Evolutionary conservation across 2,329 filamentous ascomycete genomes (phyloP).

Genomic region (Reticulascus tulasneorum): DNA sequence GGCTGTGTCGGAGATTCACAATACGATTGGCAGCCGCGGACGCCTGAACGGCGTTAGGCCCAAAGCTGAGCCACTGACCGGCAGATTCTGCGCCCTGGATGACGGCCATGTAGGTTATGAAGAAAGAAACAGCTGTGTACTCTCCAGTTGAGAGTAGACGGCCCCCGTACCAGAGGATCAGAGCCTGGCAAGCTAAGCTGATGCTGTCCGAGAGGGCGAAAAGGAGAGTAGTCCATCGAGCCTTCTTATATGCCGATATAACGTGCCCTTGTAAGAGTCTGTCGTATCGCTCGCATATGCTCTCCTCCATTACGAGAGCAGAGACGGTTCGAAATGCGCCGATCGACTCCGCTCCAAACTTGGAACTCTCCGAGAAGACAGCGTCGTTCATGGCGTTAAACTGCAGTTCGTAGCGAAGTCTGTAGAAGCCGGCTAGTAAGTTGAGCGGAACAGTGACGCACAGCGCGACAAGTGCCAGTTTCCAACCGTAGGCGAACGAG

Average conservation of each 20-base stretch:
- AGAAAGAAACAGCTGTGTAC: slow-evolving; percentile 43
- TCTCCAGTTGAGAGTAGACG: slow-evolving; percentile 39
- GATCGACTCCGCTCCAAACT: slow-evolving; percentile 46
- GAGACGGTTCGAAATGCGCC: slow-evolving; percentile 46
- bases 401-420: slow-evolving; percentile 44
- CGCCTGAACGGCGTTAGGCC: no score
- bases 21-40: not conserved
- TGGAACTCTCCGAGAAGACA: slow-evolving; percentile 43
- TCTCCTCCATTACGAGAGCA: slow-evolving; percentile 41
- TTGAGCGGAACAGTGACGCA: slow-evolving; percentile 43
- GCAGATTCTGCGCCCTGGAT: slow-evolving; percentile 42
- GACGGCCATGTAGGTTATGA: slow-evolving; percentile 47
- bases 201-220: slow-evolving; percentile 28
- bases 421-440: slow-evolving; percentile 39
- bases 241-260: not conserved
- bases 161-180: slow-evolving; percentile 39
- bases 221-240: slow-evolving; percentile 12
- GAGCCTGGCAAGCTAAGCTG: slow-evolving; percentile 29
- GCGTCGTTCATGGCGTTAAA: slow-evolving; percentile 40
- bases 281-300: slow-evolving; percentile 10
- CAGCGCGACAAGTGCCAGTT: slow-evolving; percentile 43
- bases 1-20: no score
- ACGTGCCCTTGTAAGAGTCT: slow-evolving; percentile 30
- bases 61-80: no score
- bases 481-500: slow-evolving; percentile 44